These are phyloP conservation scores for Bacterosira constricta DNA, from an alignment of 108 stramenopile species.

Conservation along the genomic window DNA sequence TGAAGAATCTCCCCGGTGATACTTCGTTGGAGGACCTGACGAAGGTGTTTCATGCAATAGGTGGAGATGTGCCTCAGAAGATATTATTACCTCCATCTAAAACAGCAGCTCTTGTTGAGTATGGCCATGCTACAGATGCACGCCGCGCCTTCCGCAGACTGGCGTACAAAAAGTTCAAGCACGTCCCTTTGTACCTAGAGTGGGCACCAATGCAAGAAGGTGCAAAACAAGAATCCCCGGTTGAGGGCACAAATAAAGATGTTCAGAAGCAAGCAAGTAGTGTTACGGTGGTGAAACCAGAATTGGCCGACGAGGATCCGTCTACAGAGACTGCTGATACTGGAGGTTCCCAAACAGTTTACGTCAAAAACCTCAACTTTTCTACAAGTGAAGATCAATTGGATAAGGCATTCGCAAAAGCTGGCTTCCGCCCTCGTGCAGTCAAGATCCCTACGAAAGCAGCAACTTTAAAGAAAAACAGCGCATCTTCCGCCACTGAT, in stretches of 20 bases:
- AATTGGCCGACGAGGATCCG: conserved; percentile 44
- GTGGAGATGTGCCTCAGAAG: conserved; percentile 62
- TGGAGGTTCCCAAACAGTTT: conserved; percentile 70
- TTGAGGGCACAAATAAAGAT: conserved; percentile 2
- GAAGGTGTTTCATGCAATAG: conserved; percentile 83
- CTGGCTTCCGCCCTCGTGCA: conserved; percentile 64
- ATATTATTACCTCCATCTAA: conserved; percentile 90
- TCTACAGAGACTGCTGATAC: conserved; percentile 42
- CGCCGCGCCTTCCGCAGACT: conserved; percentile 89
- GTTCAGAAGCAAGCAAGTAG: conserved; percentile 1
- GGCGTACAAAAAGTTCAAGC: conserved; percentile 94
- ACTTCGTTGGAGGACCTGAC: conserved; percentile 84
- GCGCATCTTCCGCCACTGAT: conserved; percentile 11
- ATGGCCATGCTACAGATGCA: conserved; percentile 86
- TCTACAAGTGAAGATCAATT: conserved; percentile 84
- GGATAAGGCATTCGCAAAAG: conserved; percentile 59
- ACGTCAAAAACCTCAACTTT: conserved; percentile 97
- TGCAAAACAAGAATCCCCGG: conserved; percentile 14
- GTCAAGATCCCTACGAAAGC: conserved; percentile 91
- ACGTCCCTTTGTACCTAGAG: conserved; percentile 96
- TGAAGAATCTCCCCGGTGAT: conserved; percentile 95
- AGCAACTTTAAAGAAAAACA: conserved; percentile 52
- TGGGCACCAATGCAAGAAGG: conserved; percentile 88
- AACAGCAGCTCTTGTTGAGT: conserved; percentile 93
- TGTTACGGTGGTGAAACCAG: conserved; percentile 20